Conservation (phyloP, 768 basidiomycete genomes). For the Baorangia bicolor region DNA sequence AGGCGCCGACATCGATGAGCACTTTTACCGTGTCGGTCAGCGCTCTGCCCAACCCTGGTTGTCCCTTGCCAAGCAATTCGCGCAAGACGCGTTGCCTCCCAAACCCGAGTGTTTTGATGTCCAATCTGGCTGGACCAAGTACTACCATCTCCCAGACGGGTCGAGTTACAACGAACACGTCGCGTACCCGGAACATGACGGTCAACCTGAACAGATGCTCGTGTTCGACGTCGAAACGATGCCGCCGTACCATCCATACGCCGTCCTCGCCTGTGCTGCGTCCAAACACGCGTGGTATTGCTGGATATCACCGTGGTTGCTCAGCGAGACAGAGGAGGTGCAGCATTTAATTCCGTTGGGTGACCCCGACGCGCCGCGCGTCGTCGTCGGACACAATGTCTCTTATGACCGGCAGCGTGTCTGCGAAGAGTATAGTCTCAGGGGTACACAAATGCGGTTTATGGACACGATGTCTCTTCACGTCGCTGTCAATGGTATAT, state of each 20-base stretch:
- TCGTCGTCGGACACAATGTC: slow-evolving; percentile 93
- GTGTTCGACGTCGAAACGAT: slow-evolving; percentile 95
- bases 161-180: slow-evolving; percentile 75
- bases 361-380: slow-evolving; percentile 45
- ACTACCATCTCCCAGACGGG: slow-evolving; percentile 69
- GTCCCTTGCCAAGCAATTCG: slow-evolving; percentile 59
- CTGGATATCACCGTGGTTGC: slow-evolving; percentile 94
- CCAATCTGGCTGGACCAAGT: slow-evolving; percentile 89
- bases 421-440: slow-evolving; percentile 75
- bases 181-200: slow-evolving; percentile 60
- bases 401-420: slow-evolving; percentile 89
- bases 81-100: slow-evolving; percentile 53
- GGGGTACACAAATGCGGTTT: slow-evolving; percentile 70
- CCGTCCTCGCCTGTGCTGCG: slow-evolving; percentile 87
- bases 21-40: slow-evolving; percentile 80
- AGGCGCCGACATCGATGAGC: slow-evolving; percentile 79
- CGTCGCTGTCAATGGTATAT: slow-evolving; percentile 91
- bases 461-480: slow-evolving; percentile 95
- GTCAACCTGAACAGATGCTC: slow-evolving; percentile 68
- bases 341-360: slow-evolving; percentile 78
- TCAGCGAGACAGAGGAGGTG: slow-evolving; percentile 55
- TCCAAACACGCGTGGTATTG: slow-evolving; percentile 87
- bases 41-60: slow-evolving; percentile 77
- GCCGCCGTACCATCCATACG: slow-evolving; percentile 75
- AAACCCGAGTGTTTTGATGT: slow-evolving; percentile 53